These are phyloP conservation scores for Lactuca saligna DNA, from an alignment of 129 eudicot genomes.

Conservation along the genomic window DNA sequence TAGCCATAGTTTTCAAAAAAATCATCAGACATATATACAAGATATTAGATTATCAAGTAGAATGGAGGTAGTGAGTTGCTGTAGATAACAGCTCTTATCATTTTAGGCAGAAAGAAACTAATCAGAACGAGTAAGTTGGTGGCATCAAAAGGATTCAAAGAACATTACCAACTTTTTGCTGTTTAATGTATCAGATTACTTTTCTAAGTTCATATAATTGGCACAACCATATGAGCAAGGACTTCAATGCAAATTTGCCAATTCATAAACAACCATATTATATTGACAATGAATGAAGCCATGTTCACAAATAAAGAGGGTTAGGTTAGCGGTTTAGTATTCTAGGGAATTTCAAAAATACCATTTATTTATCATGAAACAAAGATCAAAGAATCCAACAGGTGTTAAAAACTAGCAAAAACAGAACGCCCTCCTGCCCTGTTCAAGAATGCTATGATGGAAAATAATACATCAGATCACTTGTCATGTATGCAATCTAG, in stretches of 20 bases:
- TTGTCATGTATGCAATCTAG: conserved; percentile 11
- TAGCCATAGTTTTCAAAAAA: conserved; percentile 1
- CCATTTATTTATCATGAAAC: not conserved
- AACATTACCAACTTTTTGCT: not conserved
- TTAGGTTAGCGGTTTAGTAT: not conserved
- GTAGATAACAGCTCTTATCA: not conserved
- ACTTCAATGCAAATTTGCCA: conserved; percentile 15
- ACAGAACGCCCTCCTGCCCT: not conserved
- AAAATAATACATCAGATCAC: conserved; percentile 7
- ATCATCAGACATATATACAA: not conserved
- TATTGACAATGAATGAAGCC: not conserved
- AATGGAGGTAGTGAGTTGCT: not conserved
- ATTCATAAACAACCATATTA: conserved; percentile 12
- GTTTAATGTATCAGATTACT: not conserved
- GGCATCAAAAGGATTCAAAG: conserved; percentile 1
- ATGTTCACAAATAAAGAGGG: conserved; percentile 2
- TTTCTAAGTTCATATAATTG: not conserved
- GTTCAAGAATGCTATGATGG: conserved; percentile 12
- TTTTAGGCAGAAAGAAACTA: not conserved
- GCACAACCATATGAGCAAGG: not conserved
- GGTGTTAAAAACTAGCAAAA: not conserved
- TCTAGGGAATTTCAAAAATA: not conserved
- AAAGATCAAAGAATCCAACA: not conserved
- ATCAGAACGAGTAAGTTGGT: not conserved
- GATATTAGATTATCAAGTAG: conserved; percentile 21